Evolutionary conservation across 1,284 basidiomycete genomes (phyloP).

Genomic region (Rugosomyces carneus): DNA sequence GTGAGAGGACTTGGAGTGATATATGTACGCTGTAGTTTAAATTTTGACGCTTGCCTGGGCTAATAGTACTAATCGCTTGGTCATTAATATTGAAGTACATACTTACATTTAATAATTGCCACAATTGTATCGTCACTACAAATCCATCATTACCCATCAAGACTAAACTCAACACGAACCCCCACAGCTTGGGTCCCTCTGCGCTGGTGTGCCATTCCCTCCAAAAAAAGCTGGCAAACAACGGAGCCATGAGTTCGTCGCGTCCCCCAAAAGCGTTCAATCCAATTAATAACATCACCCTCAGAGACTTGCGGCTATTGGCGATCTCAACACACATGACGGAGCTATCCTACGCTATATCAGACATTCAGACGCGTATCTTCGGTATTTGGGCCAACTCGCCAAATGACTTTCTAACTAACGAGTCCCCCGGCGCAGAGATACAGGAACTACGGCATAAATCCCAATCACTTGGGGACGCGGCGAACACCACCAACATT

Average conservation of each 20-base stretch:
- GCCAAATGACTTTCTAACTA: conserved; percentile 8
- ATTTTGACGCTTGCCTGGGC: no score
- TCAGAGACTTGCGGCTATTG: conserved; percentile 64
- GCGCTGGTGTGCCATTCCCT: conserved; percentile 51
- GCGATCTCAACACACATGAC: conserved; percentile 80
- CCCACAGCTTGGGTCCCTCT: no score
- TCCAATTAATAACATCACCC: conserved; percentile 8
- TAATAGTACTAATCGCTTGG: no score
- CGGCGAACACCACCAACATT: conserved; percentile 50
- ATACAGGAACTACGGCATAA: conserved; percentile 82
- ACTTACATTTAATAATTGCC: no score
- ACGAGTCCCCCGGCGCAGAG: conserved; percentile 38
- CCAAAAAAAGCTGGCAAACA: conserved; percentile 41
- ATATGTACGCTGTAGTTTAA: no score
- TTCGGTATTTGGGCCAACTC: conserved; percentile 51
- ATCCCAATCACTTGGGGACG: conserved; percentile 59
- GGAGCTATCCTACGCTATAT: conserved; percentile 74
- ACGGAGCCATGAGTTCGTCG: conserved; percentile 53
- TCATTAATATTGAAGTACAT: no score
- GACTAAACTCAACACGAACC: no score
- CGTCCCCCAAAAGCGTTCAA: conserved; percentile 12
- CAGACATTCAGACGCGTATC: conserved; percentile 81
- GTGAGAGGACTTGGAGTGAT: conserved; percentile 14
- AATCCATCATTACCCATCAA: no score
- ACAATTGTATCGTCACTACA: no score